Conservation (phyloP, 2,329 filamentous ascomycete genomes). For the Sclerotinia minor region DNA sequence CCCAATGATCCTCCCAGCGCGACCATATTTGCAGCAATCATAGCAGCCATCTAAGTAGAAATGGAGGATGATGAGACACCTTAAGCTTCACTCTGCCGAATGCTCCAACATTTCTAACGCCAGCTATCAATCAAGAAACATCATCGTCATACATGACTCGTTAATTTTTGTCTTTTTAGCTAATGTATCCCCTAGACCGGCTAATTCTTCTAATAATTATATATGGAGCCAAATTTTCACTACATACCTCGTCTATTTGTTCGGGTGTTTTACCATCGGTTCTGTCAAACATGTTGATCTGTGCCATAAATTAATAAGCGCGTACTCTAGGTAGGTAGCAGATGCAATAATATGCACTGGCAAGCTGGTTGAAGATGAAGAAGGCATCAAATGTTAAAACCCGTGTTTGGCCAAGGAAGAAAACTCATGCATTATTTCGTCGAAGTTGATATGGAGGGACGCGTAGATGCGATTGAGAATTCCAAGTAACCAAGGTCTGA, state of each 20-base stretch:
- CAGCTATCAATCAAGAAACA: not conserved
- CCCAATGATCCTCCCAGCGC: no score
- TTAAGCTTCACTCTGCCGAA: not conserved
- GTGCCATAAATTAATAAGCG: conserved; percentile 40
- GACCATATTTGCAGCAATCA: no score
- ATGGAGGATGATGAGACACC: not conserved
- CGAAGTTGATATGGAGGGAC: no score
- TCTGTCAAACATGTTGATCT: conserved; percentile 37
- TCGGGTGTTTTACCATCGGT: conserved; percentile 40
- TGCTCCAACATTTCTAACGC: not conserved
- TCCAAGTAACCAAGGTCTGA: conserved; percentile 54
- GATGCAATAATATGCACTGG: conserved; percentile 47
- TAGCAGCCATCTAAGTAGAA: not conserved
- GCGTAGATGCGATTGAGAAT: no score
- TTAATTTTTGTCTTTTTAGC: not conserved
- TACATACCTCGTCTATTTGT: conserved; percentile 40
- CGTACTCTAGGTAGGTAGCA: conserved; percentile 49
- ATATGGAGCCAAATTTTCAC: conserved; percentile 43
- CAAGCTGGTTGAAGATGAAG: not conserved
- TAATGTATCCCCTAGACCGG: conserved; percentile 37
- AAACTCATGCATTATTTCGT: no score
- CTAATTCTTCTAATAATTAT: conserved; percentile 41
- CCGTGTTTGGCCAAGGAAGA: no score
- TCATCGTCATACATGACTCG: not conserved
- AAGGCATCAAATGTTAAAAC: conserved; percentile 37